Evolutionary conservation across 257 asterid species (phyloP), one percentile per base, ranked within the genome.

Genomic region (Solanum virginianum): DNA sequence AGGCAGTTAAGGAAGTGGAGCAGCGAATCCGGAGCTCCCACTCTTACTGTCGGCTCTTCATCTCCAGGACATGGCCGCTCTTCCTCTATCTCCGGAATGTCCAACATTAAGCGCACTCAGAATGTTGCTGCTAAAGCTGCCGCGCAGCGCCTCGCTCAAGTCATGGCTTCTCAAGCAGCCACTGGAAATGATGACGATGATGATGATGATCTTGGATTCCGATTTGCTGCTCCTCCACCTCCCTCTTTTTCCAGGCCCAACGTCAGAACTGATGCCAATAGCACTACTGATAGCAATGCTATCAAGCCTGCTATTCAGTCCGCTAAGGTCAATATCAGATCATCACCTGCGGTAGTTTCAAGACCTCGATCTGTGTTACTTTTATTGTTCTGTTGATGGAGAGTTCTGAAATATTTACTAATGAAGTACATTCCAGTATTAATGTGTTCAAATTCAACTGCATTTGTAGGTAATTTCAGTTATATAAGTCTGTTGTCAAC

Each of bases 131-230:
- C 99, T 17, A 96, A 95, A 90, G 99, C 99, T 22, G 99, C 99
- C 55, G 99, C 99, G 62, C 99, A 95, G 91, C 93, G 99, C 15
- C 98, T 96, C 81, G 99, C 99, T 89, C 97, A 95, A 91, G 99
- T 95, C 86, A 96, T 95, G 99, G 98, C 99, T 41, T 96, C 98
- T 57, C 98, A 94, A 85, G 87, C 99, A 17, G 94, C 97, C 59
- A 88, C 91, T 65, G 88, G 86, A 77, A 86, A 91, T 65, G 90
- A 92, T 20, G 92, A 90, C 12, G 94, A 90, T 15, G 91, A 87
- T 70, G 89, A 90, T 59, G 95, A 91, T 9, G 98, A 89, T 86
- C 85, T 92, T 7, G 97, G 92, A 43, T 97, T 93, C 89, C 89
- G 95, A 85, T 92, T 95, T 75, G 91, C 88, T 80, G 92, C 96